Base-by-base conservation (phyloP, 1,284 basidiomycete species). In the Trametes polyzona region DNA sequence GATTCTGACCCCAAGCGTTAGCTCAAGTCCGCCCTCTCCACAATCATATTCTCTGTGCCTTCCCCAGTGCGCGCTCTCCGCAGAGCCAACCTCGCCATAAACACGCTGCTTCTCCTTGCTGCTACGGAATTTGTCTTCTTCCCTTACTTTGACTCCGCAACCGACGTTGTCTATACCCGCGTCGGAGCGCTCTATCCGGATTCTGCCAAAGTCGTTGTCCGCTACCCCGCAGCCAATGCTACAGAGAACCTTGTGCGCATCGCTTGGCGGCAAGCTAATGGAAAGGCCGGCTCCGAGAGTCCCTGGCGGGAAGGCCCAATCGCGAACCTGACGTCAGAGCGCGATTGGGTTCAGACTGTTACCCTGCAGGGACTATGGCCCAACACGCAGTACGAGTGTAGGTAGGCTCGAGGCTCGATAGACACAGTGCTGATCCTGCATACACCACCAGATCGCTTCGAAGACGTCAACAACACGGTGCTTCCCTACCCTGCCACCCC, bases 331-430 rank as follows among this genome's bases (percentile, higher is more conserved):
- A 67, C 69, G 0, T 69, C 74, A 30, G 77, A 79, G 11, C 69
- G 72, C 19, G 90, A 93, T 68, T 93, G 88, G 88, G 83, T 84
- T 2, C 77, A 76, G 39, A 84, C 84, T 0, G 81, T 80, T 11
- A 77, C 73, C 47, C 65, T 93, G 35, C 65, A 72, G 19, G 80
- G 83, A 19, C 78, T 93, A 2, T 90, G 85, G 84, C 88, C 90
- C 0, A 80, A 77, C 47, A 90, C 87, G 2, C 70, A 75, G 9
- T 93, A 93, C 67, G 87, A 93, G 76, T 92, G 88, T 89, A 57
- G 67, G 78, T 73, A 23, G 14, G 5, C 16, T 3, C 14, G n/a
- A 16, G 19, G 33, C 12, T 4, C 24, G 16, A 11, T 24, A 8
- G 14, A 4, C 2, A 16, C 11, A 27, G 11, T 12, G 11, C 30